These are phyloP conservation scores for Suaeda aralocaspica DNA, from an alignment of 148 eudicot species.

Conservation along the genomic window DNA sequence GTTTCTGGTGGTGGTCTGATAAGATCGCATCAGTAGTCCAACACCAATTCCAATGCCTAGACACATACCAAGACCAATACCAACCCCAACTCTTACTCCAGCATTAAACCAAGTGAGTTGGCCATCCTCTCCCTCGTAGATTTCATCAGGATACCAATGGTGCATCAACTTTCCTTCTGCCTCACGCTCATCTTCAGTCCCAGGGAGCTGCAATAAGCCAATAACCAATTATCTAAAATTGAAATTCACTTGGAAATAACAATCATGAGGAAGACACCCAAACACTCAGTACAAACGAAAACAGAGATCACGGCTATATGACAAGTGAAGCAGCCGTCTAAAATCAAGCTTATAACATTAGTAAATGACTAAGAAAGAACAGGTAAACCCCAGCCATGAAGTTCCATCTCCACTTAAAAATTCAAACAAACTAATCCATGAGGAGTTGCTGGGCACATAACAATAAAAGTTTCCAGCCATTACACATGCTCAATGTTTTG, in stretches of 20 bases:
- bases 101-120: slow-evolving; percentile 58
- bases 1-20: slow-evolving; percentile 48
- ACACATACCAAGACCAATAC: slow-evolving; percentile 60
- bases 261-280: not conserved
- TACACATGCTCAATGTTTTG: not conserved
- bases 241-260: too few species aligned
- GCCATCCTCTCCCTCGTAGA: slow-evolving; percentile 42
- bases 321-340: too few species aligned
- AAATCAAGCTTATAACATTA: too few species aligned
- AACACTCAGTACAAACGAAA: not conserved
- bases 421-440: not conserved
- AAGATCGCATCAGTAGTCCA: slow-evolving; percentile 53
- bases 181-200: slow-evolving; percentile 36
- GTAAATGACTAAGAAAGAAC: not conserved
- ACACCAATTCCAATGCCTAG: slow-evolving; percentile 56
- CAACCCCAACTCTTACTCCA: slow-evolving; percentile 59
- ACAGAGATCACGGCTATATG: too few species aligned
- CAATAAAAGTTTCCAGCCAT: not conserved
- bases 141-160: slow-evolving; percentile 34
- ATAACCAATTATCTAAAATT: not conserved
- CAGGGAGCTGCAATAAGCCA: slow-evolving; percentile 30
- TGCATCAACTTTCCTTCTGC: slow-evolving; percentile 32
- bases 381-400: not conserved
- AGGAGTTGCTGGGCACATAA: too few species aligned
- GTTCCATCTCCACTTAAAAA: not conserved